Conservation (phyloP, 208 protist species). For the Balamuthia mandrillaris region DNA sequence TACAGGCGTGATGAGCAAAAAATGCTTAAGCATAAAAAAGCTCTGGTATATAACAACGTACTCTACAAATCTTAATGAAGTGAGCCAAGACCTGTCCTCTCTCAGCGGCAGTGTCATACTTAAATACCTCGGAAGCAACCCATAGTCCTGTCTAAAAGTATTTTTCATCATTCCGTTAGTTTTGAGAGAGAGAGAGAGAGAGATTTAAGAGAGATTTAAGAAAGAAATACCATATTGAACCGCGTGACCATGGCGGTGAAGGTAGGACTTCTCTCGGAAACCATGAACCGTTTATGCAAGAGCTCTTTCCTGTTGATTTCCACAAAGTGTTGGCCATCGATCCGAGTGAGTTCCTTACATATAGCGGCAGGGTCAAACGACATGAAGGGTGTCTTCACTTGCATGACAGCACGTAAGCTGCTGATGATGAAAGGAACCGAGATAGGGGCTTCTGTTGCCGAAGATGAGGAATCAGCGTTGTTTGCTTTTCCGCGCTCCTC, state of each 20-base stretch:
- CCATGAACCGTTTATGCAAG: constrained; percentile 6
- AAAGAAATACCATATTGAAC: background rate
- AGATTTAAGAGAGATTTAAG: background rate
- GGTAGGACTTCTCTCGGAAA: background rate
- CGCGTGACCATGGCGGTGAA: constrained; percentile 16
- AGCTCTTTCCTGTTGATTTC: background rate
- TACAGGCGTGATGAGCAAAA: no score
- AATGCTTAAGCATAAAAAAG: background rate
- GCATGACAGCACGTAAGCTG: no score
- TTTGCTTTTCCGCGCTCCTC: no score
- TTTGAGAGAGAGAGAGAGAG: background rate
- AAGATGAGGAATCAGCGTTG: no score
- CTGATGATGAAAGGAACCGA: no score
- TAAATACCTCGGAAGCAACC: background rate
- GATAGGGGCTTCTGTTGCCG: no score
- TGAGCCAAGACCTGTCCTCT: background rate
- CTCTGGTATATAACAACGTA: background rate
- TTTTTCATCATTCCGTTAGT: background rate
- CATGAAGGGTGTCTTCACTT: no score
- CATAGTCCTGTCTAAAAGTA: background rate
- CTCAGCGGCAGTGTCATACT: background rate
- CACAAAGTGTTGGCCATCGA: background rate
- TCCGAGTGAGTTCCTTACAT: no score
- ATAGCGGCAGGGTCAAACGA: no score
- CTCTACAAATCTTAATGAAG: background rate